These are phyloP conservation scores for Mallotus nudiflorus DNA, from an alignment of 345 rosid species.

Conservation along the genomic window DNA sequence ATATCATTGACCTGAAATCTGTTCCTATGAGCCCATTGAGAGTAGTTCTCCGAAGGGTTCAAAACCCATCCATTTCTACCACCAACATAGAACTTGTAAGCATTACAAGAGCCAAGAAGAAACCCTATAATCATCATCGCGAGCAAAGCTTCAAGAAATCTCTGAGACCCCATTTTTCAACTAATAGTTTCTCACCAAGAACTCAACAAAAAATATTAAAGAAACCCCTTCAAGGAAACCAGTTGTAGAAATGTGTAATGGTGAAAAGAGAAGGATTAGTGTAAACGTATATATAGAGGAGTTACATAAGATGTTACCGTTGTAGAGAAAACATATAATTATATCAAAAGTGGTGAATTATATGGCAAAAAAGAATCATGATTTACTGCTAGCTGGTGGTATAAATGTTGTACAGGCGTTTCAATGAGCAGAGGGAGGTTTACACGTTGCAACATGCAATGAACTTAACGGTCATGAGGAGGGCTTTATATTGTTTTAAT, in stretches of 20 bases:
- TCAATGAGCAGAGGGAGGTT: constrained; percentile 9
- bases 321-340: constrained; percentile 20
- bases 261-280: not conserved
- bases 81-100: constrained; percentile 60
- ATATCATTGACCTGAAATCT: constrained; percentile 86
- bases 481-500: not conserved
- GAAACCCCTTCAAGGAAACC: constrained; percentile 5
- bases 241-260: too few relatives aligned
- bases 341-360: not conserved
- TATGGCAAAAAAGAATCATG: not conserved
- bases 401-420: constrained; percentile 38
- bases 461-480: constrained; percentile 42
- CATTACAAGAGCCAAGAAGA: constrained; percentile 28
- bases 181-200: constrained; percentile 1
- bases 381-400: constrained; percentile 29
- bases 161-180: constrained; percentile 29
- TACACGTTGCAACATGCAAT: constrained; percentile 58
- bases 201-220: not conserved
- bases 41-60: constrained; percentile 61
- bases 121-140: constrained; percentile 19
- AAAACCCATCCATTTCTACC: constrained; percentile 80
- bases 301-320: constrained; percentile 29
- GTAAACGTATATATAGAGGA: constrained; percentile 34
- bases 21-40: constrained; percentile 79
- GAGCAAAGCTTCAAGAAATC: constrained; percentile 16